A percentile compares a stretch with the other conserved stretches of the same genome.
Conservation (phyloP, 2,329 filamentous ascomycete species). For the Exophiala alcalophila region DNA sequence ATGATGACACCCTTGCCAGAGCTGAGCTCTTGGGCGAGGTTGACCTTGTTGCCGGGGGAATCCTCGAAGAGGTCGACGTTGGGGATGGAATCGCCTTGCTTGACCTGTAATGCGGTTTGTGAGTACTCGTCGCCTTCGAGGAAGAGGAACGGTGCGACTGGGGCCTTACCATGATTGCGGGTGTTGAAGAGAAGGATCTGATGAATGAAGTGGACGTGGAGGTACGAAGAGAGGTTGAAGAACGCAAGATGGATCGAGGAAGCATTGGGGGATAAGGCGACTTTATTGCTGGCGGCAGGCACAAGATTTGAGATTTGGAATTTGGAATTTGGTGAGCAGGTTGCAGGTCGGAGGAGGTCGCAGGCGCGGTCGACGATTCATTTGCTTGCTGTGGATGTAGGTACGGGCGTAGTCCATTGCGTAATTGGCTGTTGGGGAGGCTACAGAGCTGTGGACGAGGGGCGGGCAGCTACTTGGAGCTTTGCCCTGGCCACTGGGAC, state of each 20-base stretch:
- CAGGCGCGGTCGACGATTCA: no score
- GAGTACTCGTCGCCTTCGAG: background rate
- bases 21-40: constrained; percentile 71
- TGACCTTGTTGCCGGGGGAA: constrained; percentile 90
- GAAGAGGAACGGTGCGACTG: background rate
- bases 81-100: constrained; percentile 76
- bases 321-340: constrained; percentile 1
- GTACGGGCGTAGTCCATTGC: no score
- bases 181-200: constrained; percentile 26
- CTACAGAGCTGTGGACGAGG: no score
- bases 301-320: constrained; percentile 23
- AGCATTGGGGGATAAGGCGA: constrained; percentile 14
- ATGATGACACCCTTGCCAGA: constrained; percentile 76
- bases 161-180: constrained; percentile 29
- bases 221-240: constrained; percentile 15
- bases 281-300: background rate
- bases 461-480: no score
- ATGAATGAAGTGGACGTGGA: constrained; percentile 5
- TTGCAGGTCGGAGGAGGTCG: background rate
- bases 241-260: constrained; percentile 22
- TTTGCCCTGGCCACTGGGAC: no score
- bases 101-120: constrained; percentile 57
- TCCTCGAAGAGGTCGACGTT: constrained; percentile 73
- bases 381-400: no score
- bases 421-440: no score